Percentiles rank a stretch among this genome's conserved stretches.
Evolutionary conservation across 306 rosid genomes (phyloP).

Genomic region (Begonia loranthoides): DNA sequence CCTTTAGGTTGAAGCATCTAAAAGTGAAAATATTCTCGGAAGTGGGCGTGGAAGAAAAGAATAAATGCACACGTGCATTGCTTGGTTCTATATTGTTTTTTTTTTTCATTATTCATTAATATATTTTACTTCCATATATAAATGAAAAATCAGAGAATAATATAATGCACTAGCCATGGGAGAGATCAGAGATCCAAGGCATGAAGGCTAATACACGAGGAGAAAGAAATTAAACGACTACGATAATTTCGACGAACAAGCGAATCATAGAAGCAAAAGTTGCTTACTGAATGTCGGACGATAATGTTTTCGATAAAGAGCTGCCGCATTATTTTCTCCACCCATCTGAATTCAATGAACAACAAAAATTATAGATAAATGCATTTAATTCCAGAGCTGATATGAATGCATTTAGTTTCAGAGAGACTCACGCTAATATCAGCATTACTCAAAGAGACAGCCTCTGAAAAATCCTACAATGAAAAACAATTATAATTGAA

Average conservation of each 20-base stretch:
- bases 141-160: too few species aligned
- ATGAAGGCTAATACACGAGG: too few species aligned
- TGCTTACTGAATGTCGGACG: conserved; percentile 33
- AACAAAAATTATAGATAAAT: neutral
- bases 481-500: neutral
- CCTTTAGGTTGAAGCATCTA: too few species aligned
- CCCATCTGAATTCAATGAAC: conserved; percentile 12
- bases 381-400: neutral
- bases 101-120: too few species aligned
- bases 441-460: neutral
- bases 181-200: too few species aligned
- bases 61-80: too few species aligned
- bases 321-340: conserved; percentile 10
- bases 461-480: neutral
- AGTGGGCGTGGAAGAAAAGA: too few species aligned
- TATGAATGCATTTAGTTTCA: neutral
- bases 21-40: too few species aligned
- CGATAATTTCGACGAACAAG: neutral
- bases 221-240: neutral
- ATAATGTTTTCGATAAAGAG: conserved; percentile 7
- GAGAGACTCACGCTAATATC: neutral
- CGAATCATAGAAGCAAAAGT: neutral
- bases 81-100: too few species aligned
- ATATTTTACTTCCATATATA: too few species aligned
- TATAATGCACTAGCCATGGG: too few species aligned